Conservation (phyloP, 2,329 filamentous ascomycete species). For the Ceratocystis colombiana region DNA sequence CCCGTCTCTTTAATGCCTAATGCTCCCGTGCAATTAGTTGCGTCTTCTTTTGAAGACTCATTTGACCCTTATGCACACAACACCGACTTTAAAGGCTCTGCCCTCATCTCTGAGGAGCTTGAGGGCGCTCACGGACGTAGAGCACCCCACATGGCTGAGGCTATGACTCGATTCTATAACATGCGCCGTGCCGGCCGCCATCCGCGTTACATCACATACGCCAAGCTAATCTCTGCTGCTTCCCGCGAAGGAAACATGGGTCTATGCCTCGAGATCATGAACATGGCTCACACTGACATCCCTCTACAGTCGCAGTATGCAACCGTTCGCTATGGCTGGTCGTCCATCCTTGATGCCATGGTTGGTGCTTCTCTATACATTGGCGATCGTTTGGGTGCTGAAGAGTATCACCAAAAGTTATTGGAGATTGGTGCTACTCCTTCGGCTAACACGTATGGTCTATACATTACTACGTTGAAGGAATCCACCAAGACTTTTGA, state of each 20-base stretch:
- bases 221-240: slow-evolving; percentile 84
- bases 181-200: slow-evolving; percentile 87
- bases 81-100: slow-evolving; percentile 88
- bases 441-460: slow-evolving; percentile 92
- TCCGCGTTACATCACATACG: slow-evolving; percentile 91
- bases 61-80: slow-evolving; percentile 85
- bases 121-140: slow-evolving; percentile 68
- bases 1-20: slow-evolving; percentile 31
- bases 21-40: slow-evolving; percentile 32
- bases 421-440: slow-evolving; percentile 82
- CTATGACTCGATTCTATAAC: slow-evolving; percentile 74
- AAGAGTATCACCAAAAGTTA: slow-evolving; percentile 83
- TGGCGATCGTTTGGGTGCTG: slow-evolving; percentile 69
- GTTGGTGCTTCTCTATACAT: slow-evolving; percentile 79
- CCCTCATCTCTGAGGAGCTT: slow-evolving; percentile 78
- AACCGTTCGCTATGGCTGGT: slow-evolving; percentile 88
- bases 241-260: slow-evolving; percentile 75
- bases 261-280: slow-evolving; percentile 74
- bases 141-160: slow-evolving; percentile 65
- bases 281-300: slow-evolving; percentile 80
- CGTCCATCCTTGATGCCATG: slow-evolving; percentile 92
- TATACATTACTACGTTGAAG: slow-evolving; percentile 99
- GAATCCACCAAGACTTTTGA: slow-evolving; percentile 96
- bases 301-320: slow-evolving; percentile 75
- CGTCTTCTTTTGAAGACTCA: slow-evolving; percentile 58